Percentiles rank a stretch among this genome's conserved stretches.
Evolutionary conservation across 441 rosid species (phyloP).

Genomic region (Metrosideros polymorpha): DNA sequence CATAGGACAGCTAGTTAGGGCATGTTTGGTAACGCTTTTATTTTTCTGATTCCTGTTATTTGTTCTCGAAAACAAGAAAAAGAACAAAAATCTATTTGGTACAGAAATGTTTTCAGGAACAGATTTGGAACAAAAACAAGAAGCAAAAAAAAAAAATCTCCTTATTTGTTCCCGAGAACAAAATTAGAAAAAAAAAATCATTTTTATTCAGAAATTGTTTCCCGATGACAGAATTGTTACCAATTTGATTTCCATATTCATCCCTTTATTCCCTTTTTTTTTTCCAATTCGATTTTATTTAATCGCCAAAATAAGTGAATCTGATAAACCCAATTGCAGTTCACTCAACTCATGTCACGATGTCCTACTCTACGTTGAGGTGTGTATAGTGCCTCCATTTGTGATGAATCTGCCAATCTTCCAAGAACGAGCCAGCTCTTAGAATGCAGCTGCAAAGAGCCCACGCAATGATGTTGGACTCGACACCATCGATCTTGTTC

Average conservation of each 20-base stretch:
- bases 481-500: background rate
- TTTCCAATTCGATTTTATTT: background rate
- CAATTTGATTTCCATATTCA: no score
- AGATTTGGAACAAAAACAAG: no score
- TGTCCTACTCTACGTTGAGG: background rate
- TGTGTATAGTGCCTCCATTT: background rate
- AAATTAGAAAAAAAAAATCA: no score
- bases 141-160: no score
- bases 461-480: background rate
- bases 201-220: no score
- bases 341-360: background rate
- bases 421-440: background rate
- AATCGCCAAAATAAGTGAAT: background rate
- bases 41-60: no score
- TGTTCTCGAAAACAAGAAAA: no score
- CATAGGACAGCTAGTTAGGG: background rate
- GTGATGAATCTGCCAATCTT: background rate
- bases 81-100: no score
- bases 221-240: no score
- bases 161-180: no score
- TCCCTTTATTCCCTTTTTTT: background rate
- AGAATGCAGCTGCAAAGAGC: background rate
- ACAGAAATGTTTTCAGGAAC: no score
- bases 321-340: background rate
- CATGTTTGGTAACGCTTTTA: no score